phyloP scores from a whole-genome alignment of 208 protist genomes.

The Crithidia fasciculata region DNA sequence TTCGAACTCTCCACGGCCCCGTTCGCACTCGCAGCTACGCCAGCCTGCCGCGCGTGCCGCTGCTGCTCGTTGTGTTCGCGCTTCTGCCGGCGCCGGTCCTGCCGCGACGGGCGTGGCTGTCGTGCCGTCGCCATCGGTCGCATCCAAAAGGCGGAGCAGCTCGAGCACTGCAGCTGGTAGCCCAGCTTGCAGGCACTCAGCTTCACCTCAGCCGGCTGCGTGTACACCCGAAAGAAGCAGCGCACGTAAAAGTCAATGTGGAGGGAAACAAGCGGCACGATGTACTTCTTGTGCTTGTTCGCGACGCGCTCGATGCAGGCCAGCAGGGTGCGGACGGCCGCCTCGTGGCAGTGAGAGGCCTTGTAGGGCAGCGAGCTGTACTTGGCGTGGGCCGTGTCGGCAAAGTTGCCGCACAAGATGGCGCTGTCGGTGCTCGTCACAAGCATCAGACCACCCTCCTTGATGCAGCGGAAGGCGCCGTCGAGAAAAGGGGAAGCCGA shows the following conservation, averaged over 20 bases:
- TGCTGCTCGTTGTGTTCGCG: conserved; percentile 23
- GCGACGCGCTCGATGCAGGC: conserved; percentile 92
- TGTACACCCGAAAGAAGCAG: conserved; percentile 98
- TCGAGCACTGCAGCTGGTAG: conserved; percentile 95
- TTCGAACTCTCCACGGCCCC: no score
- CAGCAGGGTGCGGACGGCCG: conserved; percentile 97
- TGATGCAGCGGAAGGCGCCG: conserved; percentile 94
- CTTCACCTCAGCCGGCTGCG: conserved; percentile 90
- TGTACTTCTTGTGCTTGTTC: conserved; percentile 95
- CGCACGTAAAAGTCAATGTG: conserved; percentile 99
- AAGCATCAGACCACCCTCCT: conserved; percentile 97
- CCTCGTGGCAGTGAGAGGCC: conserved; percentile 92
- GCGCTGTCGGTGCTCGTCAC: conserved; percentile 99
- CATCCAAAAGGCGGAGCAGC: conserved; percentile 94
- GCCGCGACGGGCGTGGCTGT: conserved; percentile 23
- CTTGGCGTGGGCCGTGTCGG: conserved; percentile 98
- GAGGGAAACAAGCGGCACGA: conserved; percentile 96
- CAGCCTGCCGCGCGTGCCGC: conserved; percentile 2
- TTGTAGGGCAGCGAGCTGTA: conserved; percentile 95
- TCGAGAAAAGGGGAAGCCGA: conserved; percentile 98
- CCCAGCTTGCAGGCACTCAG: conserved; percentile 85
- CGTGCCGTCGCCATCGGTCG: conserved; percentile 84
- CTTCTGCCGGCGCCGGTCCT: conserved; percentile 30
- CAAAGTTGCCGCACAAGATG: conserved; percentile 97
- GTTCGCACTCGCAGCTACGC: no score